Evolutionary conservation across 352 stramenopile species (phyloP), one percentile per base, ranked within the genome.

Genomic region (Saprolegnia diclina): DNA sequence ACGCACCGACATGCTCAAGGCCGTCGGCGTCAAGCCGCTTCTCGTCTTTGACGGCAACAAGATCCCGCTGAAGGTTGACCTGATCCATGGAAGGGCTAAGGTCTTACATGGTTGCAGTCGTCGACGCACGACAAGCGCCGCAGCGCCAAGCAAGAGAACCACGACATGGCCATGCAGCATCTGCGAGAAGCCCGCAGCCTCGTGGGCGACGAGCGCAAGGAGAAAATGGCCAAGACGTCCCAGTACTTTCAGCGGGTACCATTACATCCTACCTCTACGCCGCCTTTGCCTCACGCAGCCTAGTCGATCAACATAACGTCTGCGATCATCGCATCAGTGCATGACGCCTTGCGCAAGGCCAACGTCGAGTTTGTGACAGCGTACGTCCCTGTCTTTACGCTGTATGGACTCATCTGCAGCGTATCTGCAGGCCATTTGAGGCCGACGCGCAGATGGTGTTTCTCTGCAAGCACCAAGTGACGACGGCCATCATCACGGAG

Each of bases 401-500:
- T 14, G 3, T 48, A 7, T 14, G 18, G 16, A 42, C 53, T 19
- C 53, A 42, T 1, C 9, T 64, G 35, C 19, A 63, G 40, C 21
- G 3, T 9, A 24, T 32, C 19, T 40, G 24, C 38, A 66, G 57
- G 19, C 84, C 84, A 29, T 90, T 88, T 54, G 84, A 92, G 67
- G 82, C 84, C 0, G 84, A 92, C 52, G 82, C 84, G 6, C 82
- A 88, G 74, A 88, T 92, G 81, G 84, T 88, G 38, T 92, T 82
- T 80, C 83, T 92, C 76, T 90, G 82, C 72, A 90, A 90, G 55
- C 67, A 76, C 35, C 76, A 79, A 0, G 55, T 77, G 14, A 81
- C 81, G 0, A 76, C 76, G 22, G 84, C 79, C 22, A 92, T 92
- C 71, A 74, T 92, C n/a, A 90, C 82, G 21, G 84, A 92, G 72